These are phyloP conservation scores for Wallacemonas sp. DNA, from an alignment of 208 protist species.

Conservation along the genomic window DNA sequence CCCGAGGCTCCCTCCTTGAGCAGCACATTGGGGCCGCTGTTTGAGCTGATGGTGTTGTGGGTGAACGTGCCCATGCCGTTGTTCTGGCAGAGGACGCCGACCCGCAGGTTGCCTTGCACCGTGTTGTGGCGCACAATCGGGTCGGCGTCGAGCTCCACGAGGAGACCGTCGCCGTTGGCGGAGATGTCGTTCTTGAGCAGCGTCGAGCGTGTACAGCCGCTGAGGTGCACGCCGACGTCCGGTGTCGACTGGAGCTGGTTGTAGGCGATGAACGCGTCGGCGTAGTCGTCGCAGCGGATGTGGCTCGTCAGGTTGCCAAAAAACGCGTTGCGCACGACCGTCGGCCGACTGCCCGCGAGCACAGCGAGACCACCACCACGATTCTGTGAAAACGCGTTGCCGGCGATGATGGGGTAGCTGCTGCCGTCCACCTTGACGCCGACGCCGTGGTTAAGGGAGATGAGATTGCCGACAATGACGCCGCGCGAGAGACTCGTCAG, in stretches of 20 bases:
- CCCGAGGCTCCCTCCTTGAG: constrained; percentile 66
- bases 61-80: constrained; percentile 80
- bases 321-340: constrained; percentile 67
- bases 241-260: constrained; percentile 50
- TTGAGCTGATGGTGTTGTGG: constrained; percentile 59
- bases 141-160: constrained; percentile 82
- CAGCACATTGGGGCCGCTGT: constrained; percentile 56
- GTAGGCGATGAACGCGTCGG: constrained; percentile 64
- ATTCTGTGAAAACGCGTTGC: constrained; percentile 68
- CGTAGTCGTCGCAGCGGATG: constrained; percentile 42
- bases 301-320: constrained; percentile 53
- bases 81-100: constrained; percentile 59
- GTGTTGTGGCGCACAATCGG: constrained; percentile 68
- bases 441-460: constrained; percentile 49
- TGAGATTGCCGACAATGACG: constrained; percentile 78
- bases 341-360: constrained; percentile 41
- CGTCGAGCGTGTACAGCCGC: constrained; percentile 59
- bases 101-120: constrained; percentile 40
- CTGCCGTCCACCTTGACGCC: constrained; percentile 51
- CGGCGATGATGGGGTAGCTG: constrained; percentile 59
- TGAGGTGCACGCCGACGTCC: constrained; percentile 57
- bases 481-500: constrained; percentile 57
- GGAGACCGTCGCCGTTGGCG: constrained; percentile 64
- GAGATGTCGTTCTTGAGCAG: constrained; percentile 55
- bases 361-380: constrained; percentile 44